These are phyloP conservation scores for Alisma plantagoaquatica DNA, from an alignment of 106 monocot genomes.

Conservation along the genomic window DNA sequence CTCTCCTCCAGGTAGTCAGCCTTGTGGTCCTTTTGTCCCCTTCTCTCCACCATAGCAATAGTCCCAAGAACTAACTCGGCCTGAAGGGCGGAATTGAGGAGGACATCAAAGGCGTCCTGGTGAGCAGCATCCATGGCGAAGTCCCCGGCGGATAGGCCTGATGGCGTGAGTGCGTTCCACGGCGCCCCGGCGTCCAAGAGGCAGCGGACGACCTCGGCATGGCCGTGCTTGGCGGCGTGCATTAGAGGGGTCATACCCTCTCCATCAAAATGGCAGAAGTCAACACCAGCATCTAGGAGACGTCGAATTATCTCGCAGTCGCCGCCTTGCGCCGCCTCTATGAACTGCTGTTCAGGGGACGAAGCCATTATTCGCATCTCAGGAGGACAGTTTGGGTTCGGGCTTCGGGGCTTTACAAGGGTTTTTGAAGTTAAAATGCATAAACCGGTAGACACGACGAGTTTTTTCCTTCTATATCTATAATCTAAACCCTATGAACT, in stretches of 20 bases:
- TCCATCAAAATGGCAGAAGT: constrained; percentile 61
- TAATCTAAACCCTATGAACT: no score
- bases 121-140: constrained; percentile 57
- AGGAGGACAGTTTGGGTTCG: no score
- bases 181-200: constrained; percentile 78
- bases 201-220: constrained; percentile 35
- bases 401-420: no score
- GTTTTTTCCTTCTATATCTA: no score
- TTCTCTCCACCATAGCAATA: constrained; percentile 18
- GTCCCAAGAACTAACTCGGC: constrained; percentile 78
- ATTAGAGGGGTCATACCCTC: constrained; percentile 66
- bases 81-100: constrained; percentile 61
- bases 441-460: no score
- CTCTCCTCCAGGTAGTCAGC: constrained; percentile 50
- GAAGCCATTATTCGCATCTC: no score
- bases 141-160: constrained; percentile 74
- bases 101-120: constrained; percentile 50
- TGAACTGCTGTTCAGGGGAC: no score
- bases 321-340: constrained; percentile 22
- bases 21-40: neutral
- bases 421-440: no score
- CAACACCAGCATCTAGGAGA: constrained; percentile 55
- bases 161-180: constrained; percentile 85
- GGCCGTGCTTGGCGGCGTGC: constrained; percentile 63
- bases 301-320: constrained; percentile 20